These are phyloP conservation scores for Ophiostoma pallidulum DNA, from an alignment of 2,329 filamentous ascomycete genomes.

Conservation along the genomic window DNA sequence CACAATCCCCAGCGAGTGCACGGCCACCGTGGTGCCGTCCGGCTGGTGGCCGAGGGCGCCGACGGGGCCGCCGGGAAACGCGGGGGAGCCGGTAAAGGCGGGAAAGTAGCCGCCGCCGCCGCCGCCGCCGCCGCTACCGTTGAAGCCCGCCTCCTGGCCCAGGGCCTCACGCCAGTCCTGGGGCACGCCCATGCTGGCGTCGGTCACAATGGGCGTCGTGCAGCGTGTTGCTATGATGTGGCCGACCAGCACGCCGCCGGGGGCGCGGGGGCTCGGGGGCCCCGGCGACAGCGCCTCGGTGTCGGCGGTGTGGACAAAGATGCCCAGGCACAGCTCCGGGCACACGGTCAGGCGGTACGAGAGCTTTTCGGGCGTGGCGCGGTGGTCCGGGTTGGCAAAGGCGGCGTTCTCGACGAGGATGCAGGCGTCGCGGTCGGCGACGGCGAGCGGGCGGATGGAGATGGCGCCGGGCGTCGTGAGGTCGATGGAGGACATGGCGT, in stretches of 20 bases:
- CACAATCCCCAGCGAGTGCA: slow-evolving; percentile 75
- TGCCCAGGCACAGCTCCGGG: slow-evolving; percentile 66
- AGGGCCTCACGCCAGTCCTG: slow-evolving; percentile 50
- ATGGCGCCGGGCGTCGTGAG: neutral
- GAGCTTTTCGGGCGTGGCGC: slow-evolving; percentile 50
- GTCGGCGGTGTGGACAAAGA: slow-evolving; percentile 42
- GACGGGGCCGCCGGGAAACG: slow-evolving; percentile 35
- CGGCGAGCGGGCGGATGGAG: slow-evolving; percentile 62
- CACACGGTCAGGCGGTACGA: slow-evolving; percentile 65
- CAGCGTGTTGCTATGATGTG: slow-evolving; percentile 72
- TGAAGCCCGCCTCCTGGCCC: too few species aligned
- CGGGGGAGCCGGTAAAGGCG: too few species aligned
- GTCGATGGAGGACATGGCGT: slow-evolving; percentile 2
- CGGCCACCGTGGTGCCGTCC: slow-evolving; percentile 61
- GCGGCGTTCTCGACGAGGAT: slow-evolving; percentile 46
- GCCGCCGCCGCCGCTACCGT: slow-evolving; percentile 33
- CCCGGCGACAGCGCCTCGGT: slow-evolving; percentile 30
- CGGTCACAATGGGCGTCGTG: slow-evolving; percentile 52
- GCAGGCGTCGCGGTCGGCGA: slow-evolving; percentile 53
- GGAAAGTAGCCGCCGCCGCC: slow-evolving; percentile 9
- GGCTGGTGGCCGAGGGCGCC: slow-evolving; percentile 59
- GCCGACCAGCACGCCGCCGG: slow-evolving; percentile 56
- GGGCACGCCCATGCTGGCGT: slow-evolving; percentile 68
- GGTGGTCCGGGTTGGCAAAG: slow-evolving; percentile 39
- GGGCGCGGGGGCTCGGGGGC: slow-evolving; percentile 41